A percentile compares a stretch with the other conserved stretches of the same genome.
phyloP scores from a whole-genome alignment of 108 stramenopile genomes.

The Pseudonitzschia pungens region DNA sequence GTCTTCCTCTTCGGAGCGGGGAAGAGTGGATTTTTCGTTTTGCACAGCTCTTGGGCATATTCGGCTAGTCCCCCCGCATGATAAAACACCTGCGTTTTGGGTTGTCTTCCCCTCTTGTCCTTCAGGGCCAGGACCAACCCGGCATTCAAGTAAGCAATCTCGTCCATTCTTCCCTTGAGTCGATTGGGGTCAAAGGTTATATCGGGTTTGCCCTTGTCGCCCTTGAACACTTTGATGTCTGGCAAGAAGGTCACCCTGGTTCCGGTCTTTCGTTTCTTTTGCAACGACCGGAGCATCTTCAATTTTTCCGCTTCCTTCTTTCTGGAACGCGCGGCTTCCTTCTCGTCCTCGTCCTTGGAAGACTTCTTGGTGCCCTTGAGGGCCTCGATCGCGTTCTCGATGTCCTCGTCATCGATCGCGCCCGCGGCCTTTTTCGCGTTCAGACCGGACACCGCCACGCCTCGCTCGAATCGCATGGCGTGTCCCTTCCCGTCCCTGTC shows the following conservation, averaged over 20 bases:
- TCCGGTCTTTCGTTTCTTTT: conserved; percentile 53
- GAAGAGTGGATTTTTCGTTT: conserved; percentile 79
- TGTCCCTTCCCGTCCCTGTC: conserved; percentile 56
- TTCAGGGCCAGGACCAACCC: conserved; percentile 81
- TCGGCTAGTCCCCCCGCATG: conserved; percentile 87
- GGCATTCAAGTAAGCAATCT: conserved; percentile 89
- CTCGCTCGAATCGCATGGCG: conserved; percentile 76
- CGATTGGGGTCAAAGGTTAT: conserved; percentile 78
- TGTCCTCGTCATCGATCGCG: conserved; percentile 17
- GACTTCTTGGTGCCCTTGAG: not conserved
- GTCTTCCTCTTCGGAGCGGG: conserved; percentile 32
- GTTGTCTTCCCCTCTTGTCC: conserved; percentile 60
- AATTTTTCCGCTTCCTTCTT: conserved; percentile 29
- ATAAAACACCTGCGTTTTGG: conserved; percentile 69
- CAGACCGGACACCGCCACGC: conserved; percentile 60
- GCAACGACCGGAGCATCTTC: conserved; percentile 41
- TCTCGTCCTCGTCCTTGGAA: conserved; percentile 32
- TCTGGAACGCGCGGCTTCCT: conserved; percentile 18
- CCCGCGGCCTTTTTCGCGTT: conserved; percentile 31
- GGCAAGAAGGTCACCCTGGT: conserved; percentile 85
- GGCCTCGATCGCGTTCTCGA: conserved; percentile 19
- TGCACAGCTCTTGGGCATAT: conserved; percentile 82
- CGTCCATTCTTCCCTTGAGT: conserved; percentile 79
- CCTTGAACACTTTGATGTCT: conserved; percentile 92
- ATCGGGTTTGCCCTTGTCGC: conserved; percentile 68